Evolutionary conservation across 164 flowering plant species (phyloP), one percentile per base, ranked within the genome.

Genomic region (Magnolia changhungtana): DNA sequence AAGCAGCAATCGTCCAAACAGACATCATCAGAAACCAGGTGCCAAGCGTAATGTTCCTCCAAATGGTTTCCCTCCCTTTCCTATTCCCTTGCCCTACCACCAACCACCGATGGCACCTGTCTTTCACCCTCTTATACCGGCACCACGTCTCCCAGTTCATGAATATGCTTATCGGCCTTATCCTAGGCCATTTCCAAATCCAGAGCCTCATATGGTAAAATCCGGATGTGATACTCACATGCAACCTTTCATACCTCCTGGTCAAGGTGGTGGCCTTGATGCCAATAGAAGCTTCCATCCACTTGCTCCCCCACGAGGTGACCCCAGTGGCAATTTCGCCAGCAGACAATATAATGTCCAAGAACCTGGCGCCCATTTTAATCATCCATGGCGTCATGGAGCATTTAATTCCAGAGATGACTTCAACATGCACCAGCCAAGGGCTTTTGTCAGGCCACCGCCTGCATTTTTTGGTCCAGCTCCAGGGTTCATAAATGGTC

Each of bases 401-500:
- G 78, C 86, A 64, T 84, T 87, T 72, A 78, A 71, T 81, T 83
- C 93, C 7, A 80, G 89, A 78, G 90, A 87, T 9, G 81, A 81
- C 72, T 61, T 84, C 63, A 82, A 77, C 61, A 71, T 88, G 85
- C 96, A 81, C 52, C 98, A 80, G 71, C 91, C 97, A 8, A 84
- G 92, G 82, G 76, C 86, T 80, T 88, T 88, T 72, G 63, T 86
- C 7, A 87, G 96, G 84, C 90, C 84, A 20, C 81, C 86, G 13
- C 81, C 90, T 64, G 88, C 86, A n/a, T 89, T 78, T 81, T 82
- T 82, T 79, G 81, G 81, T 80, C 94, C 90, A 63, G 81, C 83
- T 73, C 89, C 92, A 20, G 91, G 91, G 45, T 89, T 86, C 78
- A 80, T 91, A 79, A 86, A 83, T 77, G 95, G 92, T 66, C 89